Base-by-base conservation (phyloP, 805 yeast genomes). In the Cyberlindnera suaveolens region DNA sequence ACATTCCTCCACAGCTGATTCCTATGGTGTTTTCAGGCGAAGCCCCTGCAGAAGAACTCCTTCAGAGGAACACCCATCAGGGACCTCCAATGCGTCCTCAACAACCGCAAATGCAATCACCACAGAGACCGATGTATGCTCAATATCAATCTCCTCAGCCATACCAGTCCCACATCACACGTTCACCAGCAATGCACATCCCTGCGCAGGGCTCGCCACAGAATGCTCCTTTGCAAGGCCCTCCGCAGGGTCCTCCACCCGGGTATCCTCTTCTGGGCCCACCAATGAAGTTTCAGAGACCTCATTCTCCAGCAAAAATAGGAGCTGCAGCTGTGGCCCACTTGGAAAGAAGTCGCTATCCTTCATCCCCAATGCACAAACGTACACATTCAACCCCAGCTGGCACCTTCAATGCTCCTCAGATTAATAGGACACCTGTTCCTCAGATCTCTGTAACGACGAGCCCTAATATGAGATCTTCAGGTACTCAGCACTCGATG, bases 301-400 rank as follows among this genome's bases (percentile, higher is more conserved):
- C 82, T 15, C 60, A 72, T 27, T 79, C 86, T 2, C 89, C 89
- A 0, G 84, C 87, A 1, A 79, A 78, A 51, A 71, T 81, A 10
- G 90, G 90, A 1, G 88, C 88, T 1, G 75, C 72, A 18, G 87
- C 88, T 1, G 85, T 82, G 1, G 82, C 86, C 0, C 66, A 68
- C 1, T 52, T 75, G 30, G 55, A 57, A 40, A 50, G 56, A 38
- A 53, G 53, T 3, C 48, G 58, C 31, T 48, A 47, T 20, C 61
- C 63, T 44, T 6, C 48, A 15, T 46, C 59, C 2, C 63, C 49
- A 4, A 44, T 49, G 9, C 75, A 70, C 43, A 63, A 58, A 35
- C 54, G 74, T 41, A 66, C 70, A 4, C 50, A 62, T 3, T 71
- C 77, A 3, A 48, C 72, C 34, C 77, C 77, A 7, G 32, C 39